A percentile compares a stretch with the other conserved stretches of the same genome.
Evolutionary conservation across 768 basidiomycete species (phyloP).

Genomic region (Daedaleopsis nitida): DNA sequence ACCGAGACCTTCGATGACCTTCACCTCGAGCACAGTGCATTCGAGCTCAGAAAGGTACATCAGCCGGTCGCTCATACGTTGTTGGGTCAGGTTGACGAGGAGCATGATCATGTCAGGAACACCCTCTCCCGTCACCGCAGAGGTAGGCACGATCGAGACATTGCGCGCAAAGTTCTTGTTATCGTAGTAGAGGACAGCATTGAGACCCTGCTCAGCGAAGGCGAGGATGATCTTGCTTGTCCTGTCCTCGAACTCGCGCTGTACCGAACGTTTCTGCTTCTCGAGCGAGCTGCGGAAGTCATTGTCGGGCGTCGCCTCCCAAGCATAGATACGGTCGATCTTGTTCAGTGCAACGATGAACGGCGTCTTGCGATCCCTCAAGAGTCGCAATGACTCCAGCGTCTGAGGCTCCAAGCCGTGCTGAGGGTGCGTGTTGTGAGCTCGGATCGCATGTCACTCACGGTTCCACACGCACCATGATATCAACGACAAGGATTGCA

Average conservation of each 20-base stretch:
- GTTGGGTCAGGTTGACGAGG: conserved; percentile 94
- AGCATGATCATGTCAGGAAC: conserved; percentile 99
- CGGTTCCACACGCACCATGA: conserved; percentile 64
- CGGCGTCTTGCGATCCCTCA: conserved; percentile 92
- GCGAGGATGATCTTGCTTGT: conserved; percentile 83
- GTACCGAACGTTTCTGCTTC: conserved; percentile 75
- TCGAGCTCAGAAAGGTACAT: conserved; percentile 99
- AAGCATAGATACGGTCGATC: conserved; percentile 98
- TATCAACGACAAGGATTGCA: conserved; percentile 98
- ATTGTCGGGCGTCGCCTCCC: conserved; percentile 89
- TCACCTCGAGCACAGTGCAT: conserved; percentile 98
- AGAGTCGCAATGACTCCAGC: conserved; percentile 88
- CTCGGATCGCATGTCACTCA: neutral
- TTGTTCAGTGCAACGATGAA: conserved; percentile 99
- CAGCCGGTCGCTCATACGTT: conserved; percentile 94
- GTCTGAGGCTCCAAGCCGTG: conserved; percentile 99
- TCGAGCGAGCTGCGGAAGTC: conserved; percentile 91
- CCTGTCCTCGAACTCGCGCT: conserved; percentile 92
- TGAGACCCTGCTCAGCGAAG: conserved; percentile 97
- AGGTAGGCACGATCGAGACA: conserved; percentile 96
- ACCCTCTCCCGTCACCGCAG: conserved; percentile 97
- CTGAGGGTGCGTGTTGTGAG: conserved; percentile 37
- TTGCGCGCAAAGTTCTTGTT: conserved; percentile 95
- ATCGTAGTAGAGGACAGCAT: conserved; percentile 94
- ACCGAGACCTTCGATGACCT: conserved; percentile 96